Percentiles rank a stretch among this genome's conserved stretches.
Evolutionary conservation across 1,284 basidiomycete species (phyloP).

Genomic region (Spongispora temasekensis): DNA sequence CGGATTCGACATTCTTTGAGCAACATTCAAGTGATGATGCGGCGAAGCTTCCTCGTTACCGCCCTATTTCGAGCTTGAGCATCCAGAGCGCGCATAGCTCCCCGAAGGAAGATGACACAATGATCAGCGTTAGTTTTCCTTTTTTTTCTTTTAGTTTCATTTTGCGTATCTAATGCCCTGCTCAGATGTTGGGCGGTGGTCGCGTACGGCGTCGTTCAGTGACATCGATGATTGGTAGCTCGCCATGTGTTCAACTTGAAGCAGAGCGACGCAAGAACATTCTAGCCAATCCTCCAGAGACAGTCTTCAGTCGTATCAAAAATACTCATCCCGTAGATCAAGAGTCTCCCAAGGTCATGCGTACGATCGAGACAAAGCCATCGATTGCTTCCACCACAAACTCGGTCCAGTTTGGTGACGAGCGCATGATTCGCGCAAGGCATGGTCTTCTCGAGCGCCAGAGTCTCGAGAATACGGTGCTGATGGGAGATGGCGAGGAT

Average conservation of each 20-base stretch:
- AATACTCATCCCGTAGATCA: slow-evolving; percentile 32
- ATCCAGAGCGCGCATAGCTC: slow-evolving; percentile 51
- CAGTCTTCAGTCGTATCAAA: slow-evolving; percentile 30
- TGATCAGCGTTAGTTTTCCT: slow-evolving; percentile 64
- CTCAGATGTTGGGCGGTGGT: slow-evolving; percentile 74
- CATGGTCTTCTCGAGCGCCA: slow-evolving; percentile 63
- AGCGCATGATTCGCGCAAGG: slow-evolving; percentile 65
- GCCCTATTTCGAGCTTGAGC: slow-evolving; percentile 67
- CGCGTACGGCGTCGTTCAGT: slow-evolving; percentile 69
- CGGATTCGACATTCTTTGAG: slow-evolving; percentile 67
- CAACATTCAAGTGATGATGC: slow-evolving; percentile 37
- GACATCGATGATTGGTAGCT: slow-evolving; percentile 64
- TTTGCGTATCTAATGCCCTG: slow-evolving; percentile 5
- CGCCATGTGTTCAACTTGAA: slow-evolving; percentile 56
- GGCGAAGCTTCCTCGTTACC: slow-evolving; percentile 47
- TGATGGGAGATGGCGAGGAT: slow-evolving; percentile 68
- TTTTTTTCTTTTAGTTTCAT: background rate
- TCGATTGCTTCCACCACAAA: slow-evolving; percentile 59
- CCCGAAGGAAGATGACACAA: slow-evolving; percentile 70
- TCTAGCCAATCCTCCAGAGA: slow-evolving; percentile 37
- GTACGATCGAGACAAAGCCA: slow-evolving; percentile 52
- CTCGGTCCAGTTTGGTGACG: slow-evolving; percentile 62
- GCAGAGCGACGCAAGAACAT: slow-evolving; percentile 62
- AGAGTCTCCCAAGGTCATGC: slow-evolving; percentile 41
- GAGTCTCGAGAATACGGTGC: slow-evolving; percentile 63